Conservation (phyloP, 2,329 filamentous ascomycete species). For the Pseudocercospora fijiensis region DNA sequence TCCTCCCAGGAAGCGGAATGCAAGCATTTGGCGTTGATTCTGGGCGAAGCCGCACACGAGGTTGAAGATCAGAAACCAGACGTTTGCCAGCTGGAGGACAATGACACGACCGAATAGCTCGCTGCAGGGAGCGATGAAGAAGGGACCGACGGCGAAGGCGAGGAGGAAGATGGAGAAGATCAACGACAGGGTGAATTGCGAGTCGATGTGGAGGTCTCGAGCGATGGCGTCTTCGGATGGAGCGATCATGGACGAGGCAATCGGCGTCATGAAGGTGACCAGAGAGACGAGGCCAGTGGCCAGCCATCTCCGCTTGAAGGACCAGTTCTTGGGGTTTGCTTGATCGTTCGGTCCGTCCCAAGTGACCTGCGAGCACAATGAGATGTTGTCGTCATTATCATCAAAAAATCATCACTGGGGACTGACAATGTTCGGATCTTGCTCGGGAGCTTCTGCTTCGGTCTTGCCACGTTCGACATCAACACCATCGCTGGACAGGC, state of each 20-base stretch:
- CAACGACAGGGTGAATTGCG: slow-evolving; percentile 28
- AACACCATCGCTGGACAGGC: neutral
- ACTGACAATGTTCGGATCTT: neutral
- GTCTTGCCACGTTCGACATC: slow-evolving; percentile 2
- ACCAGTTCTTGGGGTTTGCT: slow-evolving; percentile 48
- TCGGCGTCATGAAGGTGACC: slow-evolving; percentile 40
- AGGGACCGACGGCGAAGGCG: slow-evolving; percentile 36
- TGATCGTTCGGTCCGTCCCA: slow-evolving; percentile 47
- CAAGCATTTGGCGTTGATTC: slow-evolving; percentile 34
- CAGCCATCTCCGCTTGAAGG: slow-evolving; percentile 43
- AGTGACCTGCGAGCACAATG: slow-evolving; percentile 35
- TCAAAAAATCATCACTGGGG: too few species aligned
- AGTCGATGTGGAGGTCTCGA: slow-evolving; percentile 32
- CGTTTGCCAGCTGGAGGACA: slow-evolving; percentile 35
- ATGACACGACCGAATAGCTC: slow-evolving; percentile 36
- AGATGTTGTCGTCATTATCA: too few species aligned
- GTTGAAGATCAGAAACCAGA: slow-evolving; percentile 38
- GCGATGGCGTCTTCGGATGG: slow-evolving; percentile 32
- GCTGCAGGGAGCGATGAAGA: slow-evolving; percentile 35
- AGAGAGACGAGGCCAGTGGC: slow-evolving; percentile 39
- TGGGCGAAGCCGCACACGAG: slow-evolving; percentile 38
- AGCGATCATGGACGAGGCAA: slow-evolving; percentile 39
- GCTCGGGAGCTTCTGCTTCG: neutral
- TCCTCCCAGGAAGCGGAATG: slow-evolving; percentile 37
- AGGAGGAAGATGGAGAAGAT: slow-evolving; percentile 39